phyloP scores from a whole-genome alignment of 208 protist genomes.

The Naegleria fowleri region DNA sequence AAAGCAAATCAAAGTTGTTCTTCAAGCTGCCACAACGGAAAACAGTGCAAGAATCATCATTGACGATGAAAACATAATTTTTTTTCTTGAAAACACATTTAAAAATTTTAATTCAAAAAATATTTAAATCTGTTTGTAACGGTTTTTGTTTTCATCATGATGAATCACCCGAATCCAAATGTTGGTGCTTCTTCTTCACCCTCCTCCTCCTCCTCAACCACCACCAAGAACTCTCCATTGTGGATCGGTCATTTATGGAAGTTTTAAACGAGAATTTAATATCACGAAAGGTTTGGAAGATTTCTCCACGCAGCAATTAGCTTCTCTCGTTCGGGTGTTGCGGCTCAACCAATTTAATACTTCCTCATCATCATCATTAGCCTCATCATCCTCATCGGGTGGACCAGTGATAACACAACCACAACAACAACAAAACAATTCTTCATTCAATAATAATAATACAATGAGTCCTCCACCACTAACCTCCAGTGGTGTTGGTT shows the following conservation, averaged over 20 bases:
- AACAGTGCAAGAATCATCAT: no score
- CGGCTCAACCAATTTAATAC: not conserved
- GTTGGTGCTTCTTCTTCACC: no score
- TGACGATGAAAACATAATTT: no score
- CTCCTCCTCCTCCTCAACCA: not conserved
- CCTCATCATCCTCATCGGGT: not conserved
- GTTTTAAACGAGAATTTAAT: not conserved
- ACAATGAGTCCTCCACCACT: not conserved
- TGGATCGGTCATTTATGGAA: not conserved
- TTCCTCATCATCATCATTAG: no score
- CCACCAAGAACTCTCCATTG: not conserved
- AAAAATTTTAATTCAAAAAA: no score
- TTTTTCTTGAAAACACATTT: no score
- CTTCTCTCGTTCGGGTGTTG: not conserved
- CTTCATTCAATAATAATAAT: not conserved
- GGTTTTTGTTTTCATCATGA: no score
- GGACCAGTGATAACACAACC: no score
- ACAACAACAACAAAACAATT: not conserved
- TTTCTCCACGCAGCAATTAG: not conserved
- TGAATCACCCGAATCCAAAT: no score
- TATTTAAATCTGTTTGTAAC: no score
- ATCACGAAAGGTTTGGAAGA: not conserved
- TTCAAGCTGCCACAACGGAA: no score
- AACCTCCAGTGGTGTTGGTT: not conserved
- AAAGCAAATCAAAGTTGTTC: no score